Percentiles rank a stretch among this genome's conserved stretches.
These are phyloP conservation scores for Combretum micranthum DNA, from an alignment of 345 rosid species.

Conservation along the genomic window DNA sequence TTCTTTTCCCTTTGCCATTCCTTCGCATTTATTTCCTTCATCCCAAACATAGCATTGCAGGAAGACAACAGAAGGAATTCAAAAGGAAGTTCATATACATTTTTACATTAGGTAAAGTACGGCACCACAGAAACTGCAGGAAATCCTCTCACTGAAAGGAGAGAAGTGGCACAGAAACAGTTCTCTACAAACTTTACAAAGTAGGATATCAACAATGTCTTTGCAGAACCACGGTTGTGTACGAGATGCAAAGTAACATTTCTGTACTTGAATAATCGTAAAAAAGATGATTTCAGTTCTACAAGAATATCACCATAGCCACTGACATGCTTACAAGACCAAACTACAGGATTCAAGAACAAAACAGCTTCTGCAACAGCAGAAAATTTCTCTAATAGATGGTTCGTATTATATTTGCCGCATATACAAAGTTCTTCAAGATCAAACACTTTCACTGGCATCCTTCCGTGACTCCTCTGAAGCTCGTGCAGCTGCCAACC, in stretches of 20 bases:
- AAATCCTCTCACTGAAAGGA: not conserved
- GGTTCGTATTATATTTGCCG: slow-evolving; percentile 5
- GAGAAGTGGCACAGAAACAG: not conserved
- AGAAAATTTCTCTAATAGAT: not conserved
- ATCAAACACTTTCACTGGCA: slow-evolving; percentile 57
- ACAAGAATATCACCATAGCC: not conserved
- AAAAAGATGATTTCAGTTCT: too few species aligned
- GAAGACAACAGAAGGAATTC: too few species aligned
- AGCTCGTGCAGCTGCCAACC: slow-evolving; percentile 41
- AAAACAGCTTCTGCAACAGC: slow-evolving; percentile 12
- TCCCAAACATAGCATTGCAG: too few species aligned
- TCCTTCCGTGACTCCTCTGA: slow-evolving; percentile 49
- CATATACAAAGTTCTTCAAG: not conserved
- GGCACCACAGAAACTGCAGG: not conserved
- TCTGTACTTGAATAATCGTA: too few species aligned
- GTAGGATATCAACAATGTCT: not conserved
- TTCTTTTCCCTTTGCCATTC: too few species aligned
- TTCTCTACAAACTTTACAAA: not conserved
- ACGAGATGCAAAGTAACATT: not conserved
- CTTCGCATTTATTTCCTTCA: too few species aligned
- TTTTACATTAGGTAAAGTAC: too few species aligned
- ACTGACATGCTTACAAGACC: not conserved
- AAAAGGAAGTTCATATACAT: too few species aligned
- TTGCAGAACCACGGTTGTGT: not conserved
- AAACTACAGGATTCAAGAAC: slow-evolving; percentile 7